These are phyloP conservation scores for Passiflora organensis DNA, from an alignment of 345 rosid genomes.

Conservation along the genomic window DNA sequence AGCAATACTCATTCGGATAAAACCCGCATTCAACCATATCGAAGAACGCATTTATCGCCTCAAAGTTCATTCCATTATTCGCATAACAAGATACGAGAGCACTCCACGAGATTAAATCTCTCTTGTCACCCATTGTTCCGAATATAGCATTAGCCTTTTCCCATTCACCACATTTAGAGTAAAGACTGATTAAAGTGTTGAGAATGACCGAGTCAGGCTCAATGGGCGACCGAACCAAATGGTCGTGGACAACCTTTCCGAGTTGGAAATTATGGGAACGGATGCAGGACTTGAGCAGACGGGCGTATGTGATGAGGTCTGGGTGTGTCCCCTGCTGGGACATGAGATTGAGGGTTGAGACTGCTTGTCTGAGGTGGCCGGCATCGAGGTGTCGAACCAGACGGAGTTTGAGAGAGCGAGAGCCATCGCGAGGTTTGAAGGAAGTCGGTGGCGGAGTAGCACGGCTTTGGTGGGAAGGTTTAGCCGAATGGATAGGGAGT, in stretches of 20 bases:
- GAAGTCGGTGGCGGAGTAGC: no score
- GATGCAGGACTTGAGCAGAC: slow-evolving; percentile 73
- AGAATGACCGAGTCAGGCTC: slow-evolving; percentile 51
- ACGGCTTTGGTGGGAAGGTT: no score
- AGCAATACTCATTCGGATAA: slow-evolving; percentile 62
- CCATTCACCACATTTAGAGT: slow-evolving; percentile 54
- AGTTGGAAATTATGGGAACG: slow-evolving; percentile 48
- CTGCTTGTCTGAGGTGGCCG: slow-evolving; percentile 49
- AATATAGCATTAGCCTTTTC: slow-evolving; percentile 41
- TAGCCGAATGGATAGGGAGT: no score
- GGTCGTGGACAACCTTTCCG: slow-evolving; percentile 50
- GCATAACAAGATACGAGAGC: slow-evolving; percentile 64
- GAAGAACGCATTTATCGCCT: slow-evolving; percentile 41
- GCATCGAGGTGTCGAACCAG: slow-evolving; percentile 46
- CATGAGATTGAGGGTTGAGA: slow-evolving; percentile 48
- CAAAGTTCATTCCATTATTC: slow-evolving; percentile 35
- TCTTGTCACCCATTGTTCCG: slow-evolving; percentile 42
- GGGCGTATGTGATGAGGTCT: slow-evolving; percentile 51
- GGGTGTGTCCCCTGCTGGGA: slow-evolving; percentile 33
- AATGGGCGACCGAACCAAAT: slow-evolving; percentile 33
- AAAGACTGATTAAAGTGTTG: slow-evolving; percentile 67
- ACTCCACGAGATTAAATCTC: slow-evolving; percentile 73
- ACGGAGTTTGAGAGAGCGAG: slow-evolving; percentile 32
- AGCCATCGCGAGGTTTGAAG: no score
- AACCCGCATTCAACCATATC: slow-evolving; percentile 53